These are phyloP conservation scores for Leptodontidium sp. DNA, from an alignment of 2,329 filamentous ascomycete genomes.

Conservation along the genomic window DNA sequence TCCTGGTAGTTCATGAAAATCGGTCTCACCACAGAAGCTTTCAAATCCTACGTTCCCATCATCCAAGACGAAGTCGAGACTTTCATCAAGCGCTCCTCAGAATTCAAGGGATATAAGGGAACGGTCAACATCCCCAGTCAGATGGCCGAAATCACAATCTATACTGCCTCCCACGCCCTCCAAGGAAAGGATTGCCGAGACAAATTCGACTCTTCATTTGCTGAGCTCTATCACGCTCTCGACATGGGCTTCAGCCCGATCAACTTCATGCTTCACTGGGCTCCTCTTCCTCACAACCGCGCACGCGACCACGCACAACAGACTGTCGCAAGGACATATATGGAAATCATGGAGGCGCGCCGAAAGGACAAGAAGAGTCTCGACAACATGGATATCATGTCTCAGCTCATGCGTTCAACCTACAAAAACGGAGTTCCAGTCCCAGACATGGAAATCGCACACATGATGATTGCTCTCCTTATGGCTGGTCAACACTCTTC, in stretches of 20 bases:
- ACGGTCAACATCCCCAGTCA: slow-evolving; percentile 75
- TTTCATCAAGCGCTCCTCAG: slow-evolving; percentile 73
- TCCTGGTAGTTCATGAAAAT: slow-evolving; percentile 76
- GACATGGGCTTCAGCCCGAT: slow-evolving; percentile 90
- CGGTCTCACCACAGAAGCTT: slow-evolving; percentile 77
- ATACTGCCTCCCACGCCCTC: slow-evolving; percentile 84
- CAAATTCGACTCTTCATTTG: slow-evolving; percentile 82
- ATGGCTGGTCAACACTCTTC: slow-evolving; percentile 94
- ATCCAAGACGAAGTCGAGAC: slow-evolving; percentile 78
- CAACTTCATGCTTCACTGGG: slow-evolving; percentile 92
- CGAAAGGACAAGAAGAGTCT: slow-evolving; percentile 54
- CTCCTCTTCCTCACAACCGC: slow-evolving; percentile 87
- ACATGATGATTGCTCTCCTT: slow-evolving; percentile 93
- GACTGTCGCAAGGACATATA: slow-evolving; percentile 83
- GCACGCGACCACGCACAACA: slow-evolving; percentile 80
- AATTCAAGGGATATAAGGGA: slow-evolving; percentile 74
- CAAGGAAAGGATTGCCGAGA: slow-evolving; percentile 85
- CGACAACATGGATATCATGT: slow-evolving; percentile 80
- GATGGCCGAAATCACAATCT: slow-evolving; percentile 89
- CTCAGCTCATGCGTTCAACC: slow-evolving; percentile 83
- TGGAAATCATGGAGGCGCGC: slow-evolving; percentile 80
- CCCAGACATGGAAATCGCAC: slow-evolving; percentile 85
- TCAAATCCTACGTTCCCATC: slow-evolving; percentile 78
- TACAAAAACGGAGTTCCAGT: slow-evolving; percentile 85
- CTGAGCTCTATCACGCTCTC: slow-evolving; percentile 84